These are phyloP conservation scores for Aspergillus panamensis DNA, from an alignment of 495 filamentous ascomycete species.

Conservation along the genomic window DNA sequence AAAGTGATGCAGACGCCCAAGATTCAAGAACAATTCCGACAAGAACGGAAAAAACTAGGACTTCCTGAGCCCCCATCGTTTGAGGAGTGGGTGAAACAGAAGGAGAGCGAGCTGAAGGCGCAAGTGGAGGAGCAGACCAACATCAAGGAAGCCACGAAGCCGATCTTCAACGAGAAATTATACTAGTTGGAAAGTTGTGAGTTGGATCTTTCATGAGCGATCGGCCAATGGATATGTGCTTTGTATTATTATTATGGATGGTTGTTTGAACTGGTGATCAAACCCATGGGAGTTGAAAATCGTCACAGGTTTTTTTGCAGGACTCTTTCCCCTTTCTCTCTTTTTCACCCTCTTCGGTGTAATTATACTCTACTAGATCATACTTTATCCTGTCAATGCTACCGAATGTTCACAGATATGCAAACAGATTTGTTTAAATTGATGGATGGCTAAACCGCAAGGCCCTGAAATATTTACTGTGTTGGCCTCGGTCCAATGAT, in stretches of 20 bases:
- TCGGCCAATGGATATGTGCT: constrained; percentile 24
- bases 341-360: constrained; percentile 34
- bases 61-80: constrained; percentile 42
- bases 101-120: constrained; percentile 34
- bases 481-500: constrained; percentile 20
- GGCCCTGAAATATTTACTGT: background rate
- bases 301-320: background rate
- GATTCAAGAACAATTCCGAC: constrained; percentile 56
- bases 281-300: constrained; percentile 15
- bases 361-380: constrained; percentile 32
- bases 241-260: constrained; percentile 26
- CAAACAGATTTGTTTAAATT: background rate
- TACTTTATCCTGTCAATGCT: constrained; percentile 24
- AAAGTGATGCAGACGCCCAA: constrained; percentile 69
- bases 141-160: constrained; percentile 38
- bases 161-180: constrained; percentile 30
- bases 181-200: constrained; percentile 21
- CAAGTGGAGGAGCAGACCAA: constrained; percentile 35
- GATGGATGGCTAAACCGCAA: background rate
- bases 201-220: constrained; percentile 4
- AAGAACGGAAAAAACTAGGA: constrained; percentile 51
- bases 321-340: constrained; percentile 21
- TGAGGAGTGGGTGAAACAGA: constrained; percentile 40
- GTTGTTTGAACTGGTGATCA: constrained; percentile 20
- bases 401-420: constrained; percentile 11